phyloP scores from a whole-genome alignment of 805 yeast species.

The Lachancea nothofagi region DNA sequence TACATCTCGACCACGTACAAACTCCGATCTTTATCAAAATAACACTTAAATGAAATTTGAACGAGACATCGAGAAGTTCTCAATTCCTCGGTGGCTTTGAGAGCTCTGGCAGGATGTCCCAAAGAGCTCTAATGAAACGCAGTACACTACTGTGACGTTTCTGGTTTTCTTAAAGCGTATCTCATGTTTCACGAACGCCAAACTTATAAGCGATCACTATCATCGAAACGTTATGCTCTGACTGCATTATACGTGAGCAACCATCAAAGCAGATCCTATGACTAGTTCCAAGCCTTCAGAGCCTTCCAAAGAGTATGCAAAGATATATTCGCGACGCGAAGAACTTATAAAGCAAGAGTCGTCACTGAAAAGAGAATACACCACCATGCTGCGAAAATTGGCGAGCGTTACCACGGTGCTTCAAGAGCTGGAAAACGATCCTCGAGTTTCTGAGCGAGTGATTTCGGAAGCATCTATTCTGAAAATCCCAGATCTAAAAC shows the following conservation, averaged over 20 bases:
- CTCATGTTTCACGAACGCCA: too few relatives aligned
- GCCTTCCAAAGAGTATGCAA: slow-evolving; percentile 9
- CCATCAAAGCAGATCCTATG: not conserved
- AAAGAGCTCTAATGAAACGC: too few relatives aligned
- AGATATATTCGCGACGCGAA: slow-evolving; percentile 25
- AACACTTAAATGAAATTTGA: too few relatives aligned
- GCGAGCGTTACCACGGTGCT: slow-evolving; percentile 24
- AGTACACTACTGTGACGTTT: too few relatives aligned
- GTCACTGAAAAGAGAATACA: slow-evolving; percentile 28
- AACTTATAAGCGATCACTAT: too few relatives aligned
- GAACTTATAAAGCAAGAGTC: slow-evolving; percentile 29
- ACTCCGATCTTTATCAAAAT: too few relatives aligned
- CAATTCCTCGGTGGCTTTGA: too few relatives aligned
- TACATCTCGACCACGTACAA: too few relatives aligned
- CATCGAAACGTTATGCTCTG: too few relatives aligned
- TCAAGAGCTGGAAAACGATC: slow-evolving; percentile 14
- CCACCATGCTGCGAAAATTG: slow-evolving; percentile 29
- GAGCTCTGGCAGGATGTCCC: too few relatives aligned
- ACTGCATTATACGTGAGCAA: not conserved
- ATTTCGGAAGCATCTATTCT: slow-evolving; percentile 17
- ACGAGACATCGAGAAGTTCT: too few relatives aligned
- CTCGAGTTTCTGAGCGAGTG: slow-evolving; percentile 7
- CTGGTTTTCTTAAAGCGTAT: too few relatives aligned
- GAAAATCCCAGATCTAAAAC: slow-evolving; percentile 23
- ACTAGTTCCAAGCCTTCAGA: slow-evolving; percentile 5